Evolutionary conservation across 2,329 filamentous ascomycete species (phyloP).

Genomic region (Chrysoporthe puriensis): DNA sequence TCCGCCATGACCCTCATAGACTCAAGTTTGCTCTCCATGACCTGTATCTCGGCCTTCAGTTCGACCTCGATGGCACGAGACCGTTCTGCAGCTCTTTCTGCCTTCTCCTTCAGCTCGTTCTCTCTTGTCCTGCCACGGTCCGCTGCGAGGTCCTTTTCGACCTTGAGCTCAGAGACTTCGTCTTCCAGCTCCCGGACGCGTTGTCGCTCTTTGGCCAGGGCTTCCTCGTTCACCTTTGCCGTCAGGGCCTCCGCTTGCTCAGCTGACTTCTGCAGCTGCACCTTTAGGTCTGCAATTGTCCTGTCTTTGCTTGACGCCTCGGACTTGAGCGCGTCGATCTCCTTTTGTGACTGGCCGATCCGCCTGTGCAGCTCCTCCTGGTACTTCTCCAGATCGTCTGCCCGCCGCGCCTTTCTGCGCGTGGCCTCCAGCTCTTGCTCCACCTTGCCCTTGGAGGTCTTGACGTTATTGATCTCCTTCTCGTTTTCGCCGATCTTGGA

Average conservation of each 20-base stretch:
- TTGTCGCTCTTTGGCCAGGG: conserved; percentile 66
- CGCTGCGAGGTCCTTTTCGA: conserved; percentile 76
- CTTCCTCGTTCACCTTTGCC: conserved; percentile 67
- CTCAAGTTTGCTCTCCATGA: conserved; percentile 88
- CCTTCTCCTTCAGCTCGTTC: conserved; percentile 72
- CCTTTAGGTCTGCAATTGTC: conserved; percentile 69
- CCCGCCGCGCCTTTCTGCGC: conserved; percentile 52
- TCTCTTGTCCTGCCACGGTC: conserved; percentile 70
- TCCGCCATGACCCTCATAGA: conserved; percentile 83
- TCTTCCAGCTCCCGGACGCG: conserved; percentile 58
- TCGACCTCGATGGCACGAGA: conserved; percentile 72
- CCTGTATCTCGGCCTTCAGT: conserved; percentile 74
- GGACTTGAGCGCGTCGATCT: conserved; percentile 53
- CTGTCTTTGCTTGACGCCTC: conserved; percentile 67
- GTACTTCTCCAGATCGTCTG: conserved; percentile 59
- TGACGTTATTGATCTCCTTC: conserved; percentile 64
- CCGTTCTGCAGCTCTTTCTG: conserved; percentile 73
- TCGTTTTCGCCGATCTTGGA: conserved; percentile 68
- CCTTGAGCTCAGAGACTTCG: conserved; percentile 65
- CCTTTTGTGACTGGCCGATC: conserved; percentile 61
- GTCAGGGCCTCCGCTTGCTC: conserved; percentile 70
- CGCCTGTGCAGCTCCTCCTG: conserved; percentile 58
- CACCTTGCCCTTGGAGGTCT: conserved; percentile 62
- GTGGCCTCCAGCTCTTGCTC: conserved; percentile 52
- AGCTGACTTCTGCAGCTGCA: conserved; percentile 69